A percentile compares a stretch with the other conserved stretches of the same genome.
phyloP scores from a whole-genome alignment of 139 green algal genomes.

The Chlorella vulgaris region DNA sequence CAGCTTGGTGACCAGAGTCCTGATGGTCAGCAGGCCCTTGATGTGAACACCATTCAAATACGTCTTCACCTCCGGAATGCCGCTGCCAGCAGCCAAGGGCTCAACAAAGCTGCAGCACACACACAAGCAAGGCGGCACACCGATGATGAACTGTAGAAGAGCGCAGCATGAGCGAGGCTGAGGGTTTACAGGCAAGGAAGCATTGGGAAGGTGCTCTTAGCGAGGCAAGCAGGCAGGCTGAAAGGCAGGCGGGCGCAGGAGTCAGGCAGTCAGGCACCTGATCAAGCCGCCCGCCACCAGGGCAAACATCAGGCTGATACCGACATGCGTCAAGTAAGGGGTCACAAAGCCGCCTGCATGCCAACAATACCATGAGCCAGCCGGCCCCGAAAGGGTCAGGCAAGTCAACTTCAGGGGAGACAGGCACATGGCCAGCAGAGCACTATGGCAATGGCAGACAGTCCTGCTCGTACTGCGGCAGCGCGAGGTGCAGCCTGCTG shows the following conservation, averaged over 20 bases:
- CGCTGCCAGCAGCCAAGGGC: constrained; percentile 70
- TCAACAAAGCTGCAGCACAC: constrained; percentile 50
- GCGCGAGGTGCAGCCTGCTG: too few relatives aligned
- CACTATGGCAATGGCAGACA: too few relatives aligned
- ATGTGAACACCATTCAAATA: constrained; percentile 84
- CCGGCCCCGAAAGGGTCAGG: not conserved
- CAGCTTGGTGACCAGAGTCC: constrained; percentile 79
- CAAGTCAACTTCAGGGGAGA: too few relatives aligned
- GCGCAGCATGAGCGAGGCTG: not conserved
- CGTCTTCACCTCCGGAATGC: constrained; percentile 80
- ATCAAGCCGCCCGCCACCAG: constrained; percentile 57
- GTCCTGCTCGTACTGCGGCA: too few relatives aligned
- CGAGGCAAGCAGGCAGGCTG: not conserved
- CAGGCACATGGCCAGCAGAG: too few relatives aligned
- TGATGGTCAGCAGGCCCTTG: constrained; percentile 61
- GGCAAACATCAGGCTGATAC: constrained; percentile 39
- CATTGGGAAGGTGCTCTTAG: too few relatives aligned
- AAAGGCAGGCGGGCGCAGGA: not conserved
- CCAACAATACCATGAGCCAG: not conserved
- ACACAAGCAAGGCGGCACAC: too few relatives aligned
- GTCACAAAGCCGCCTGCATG: constrained; percentile 13
- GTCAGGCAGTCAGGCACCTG: not conserved
- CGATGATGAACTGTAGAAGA: too few relatives aligned
- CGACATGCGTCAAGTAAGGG: constrained; percentile 21
- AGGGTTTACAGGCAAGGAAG: not conserved